Evolutionary conservation across 2,329 filamentous ascomycete species (phyloP), one percentile per base, ranked within the genome.

Genomic region (Botrytis fabae): DNA sequence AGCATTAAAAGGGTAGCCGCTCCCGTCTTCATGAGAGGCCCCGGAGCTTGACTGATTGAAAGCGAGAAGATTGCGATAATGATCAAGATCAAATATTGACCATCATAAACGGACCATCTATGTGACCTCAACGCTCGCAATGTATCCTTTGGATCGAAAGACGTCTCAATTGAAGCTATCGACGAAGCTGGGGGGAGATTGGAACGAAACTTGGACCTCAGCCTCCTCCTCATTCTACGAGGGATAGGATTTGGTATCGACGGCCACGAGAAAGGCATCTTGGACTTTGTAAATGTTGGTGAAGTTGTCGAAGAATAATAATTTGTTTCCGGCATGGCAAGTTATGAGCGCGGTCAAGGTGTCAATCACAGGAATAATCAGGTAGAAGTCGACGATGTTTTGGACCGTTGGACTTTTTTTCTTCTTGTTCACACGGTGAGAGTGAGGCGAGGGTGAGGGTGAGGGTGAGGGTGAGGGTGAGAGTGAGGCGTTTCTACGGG

Each of bases 51-150:
- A 75, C 95, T 93, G 76, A 98, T 90, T 78, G 88, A 92, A 75
- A 98, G 86, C 70, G 92, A 94, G 84, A 97, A 97, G 78, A 97
- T 89, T 77, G 90, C 90, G 68, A 97, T 83, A 71, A 91, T 87
- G 74, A 90, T 88, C 42, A 97, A 84, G 73, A 95, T 85, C 69
- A 93, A 82, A 82, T 98, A 97, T 83, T 98, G 95, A 59, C 92
- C 87, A 82, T 98, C 95, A 81, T 94, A 92, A 69, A 91, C 85
- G 69, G 88, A 91, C 93, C 93, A 98, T 76, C 89, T 89, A 81
- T 96, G 93, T 74, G 88, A 88, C 78, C 92, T 91, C 75, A 98
- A 85, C 54, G 91, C 89, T 74, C 89, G 88, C 75, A 98, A 83
- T 20, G 94, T 94, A 80, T 97, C 92, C 79, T 88, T 85, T 8